Base-by-base conservation (phyloP, 192 early-diverging fungal species). In the Backusella morwellensis region DNA sequence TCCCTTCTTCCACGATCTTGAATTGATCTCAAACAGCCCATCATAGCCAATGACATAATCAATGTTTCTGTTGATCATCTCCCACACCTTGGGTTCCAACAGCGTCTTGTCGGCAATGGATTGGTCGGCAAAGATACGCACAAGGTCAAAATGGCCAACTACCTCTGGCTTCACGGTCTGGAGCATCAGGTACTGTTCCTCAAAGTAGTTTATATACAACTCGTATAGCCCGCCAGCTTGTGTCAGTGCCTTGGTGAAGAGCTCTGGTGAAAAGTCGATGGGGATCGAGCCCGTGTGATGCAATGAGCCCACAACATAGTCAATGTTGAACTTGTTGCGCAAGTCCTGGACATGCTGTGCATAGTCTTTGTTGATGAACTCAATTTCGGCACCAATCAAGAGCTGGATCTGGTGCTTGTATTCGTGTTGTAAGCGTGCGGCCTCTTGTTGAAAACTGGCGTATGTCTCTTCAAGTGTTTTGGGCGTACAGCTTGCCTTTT, bases 81-180 rank as follows among this genome's bases (percentile, higher is more conserved):
- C 69, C 87, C 84, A 86, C 0, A 91, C 74, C 8, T 78, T 71
- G 2, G 72, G 67, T 0, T 75, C 42, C 34, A 74, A 36, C 0
- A 82, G 35, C 15, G 66, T 77, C 86, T 75, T 29, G 42, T 66
- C 68, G 0, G 70, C 42, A 15, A 68, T 29, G 12, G 66, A 44
- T 26, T 77, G 75, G 40, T 75, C 86, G 15, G 92, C 87, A 85
- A 92, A 99, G 35, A 97, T 93, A 23, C 95, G 88, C 4, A 98
- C 87, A 67, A 99, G 84, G 80, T 99, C 98, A 85, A 99, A 97
- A 82, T 99, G 98, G 0, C 96, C 98, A n/a, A 99, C 85, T 0
- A 98, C 93, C 15, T 88, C 85, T 1, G 98, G 96, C 74, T 94
- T 80, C 2, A 97, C 75, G 21, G 73, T 82, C 11, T 81, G 76